These are phyloP conservation scores for Capsicum rhomboideum DNA, from an alignment of 257 asterid species.

Conservation along the genomic window DNA sequence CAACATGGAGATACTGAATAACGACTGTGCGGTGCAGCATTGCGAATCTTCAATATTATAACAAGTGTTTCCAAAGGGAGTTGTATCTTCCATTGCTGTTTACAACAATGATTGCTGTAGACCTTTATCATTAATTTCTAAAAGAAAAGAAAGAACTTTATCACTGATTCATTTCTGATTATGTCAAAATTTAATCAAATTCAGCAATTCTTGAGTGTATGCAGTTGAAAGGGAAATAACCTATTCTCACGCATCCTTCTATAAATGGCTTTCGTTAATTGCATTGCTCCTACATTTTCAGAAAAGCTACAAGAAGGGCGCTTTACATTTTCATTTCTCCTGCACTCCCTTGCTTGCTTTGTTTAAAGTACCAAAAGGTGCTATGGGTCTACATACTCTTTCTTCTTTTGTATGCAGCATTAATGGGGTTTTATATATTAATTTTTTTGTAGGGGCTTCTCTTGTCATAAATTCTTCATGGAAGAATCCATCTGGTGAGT, in stretches of 20 bases:
- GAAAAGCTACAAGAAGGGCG: not conserved
- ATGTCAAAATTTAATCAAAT: not conserved
- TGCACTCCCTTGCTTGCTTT: not conserved
- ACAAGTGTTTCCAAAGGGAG: not conserved
- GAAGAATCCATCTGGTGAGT: slow-evolving; percentile 93
- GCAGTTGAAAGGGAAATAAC: not conserved
- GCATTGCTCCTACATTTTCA: not conserved
- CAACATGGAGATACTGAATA: not conserved
- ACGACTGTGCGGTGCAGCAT: not conserved
- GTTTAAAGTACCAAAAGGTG: not conserved
- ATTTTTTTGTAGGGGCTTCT: slow-evolving; percentile 44
- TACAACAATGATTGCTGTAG: not conserved
- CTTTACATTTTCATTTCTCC: not conserved
- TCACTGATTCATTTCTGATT: not conserved
- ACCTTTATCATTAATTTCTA: not conserved
- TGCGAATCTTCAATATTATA: not conserved
- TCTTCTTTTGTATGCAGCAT: not conserved
- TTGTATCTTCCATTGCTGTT: not conserved
- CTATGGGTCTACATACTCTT: not conserved
- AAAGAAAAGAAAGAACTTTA: not conserved
- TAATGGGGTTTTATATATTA: not conserved
- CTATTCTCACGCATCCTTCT: not conserved
- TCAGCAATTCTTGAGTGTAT: not conserved
- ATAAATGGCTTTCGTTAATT: not conserved
- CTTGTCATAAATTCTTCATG: slow-evolving; percentile 69